Percentiles rank a stretch among this genome's conserved stretches.
These are phyloP conservation scores for Rhodotorula mucilaginosa DNA, from an alignment of 1,284 basidiomycete species.

Conservation along the genomic window DNA sequence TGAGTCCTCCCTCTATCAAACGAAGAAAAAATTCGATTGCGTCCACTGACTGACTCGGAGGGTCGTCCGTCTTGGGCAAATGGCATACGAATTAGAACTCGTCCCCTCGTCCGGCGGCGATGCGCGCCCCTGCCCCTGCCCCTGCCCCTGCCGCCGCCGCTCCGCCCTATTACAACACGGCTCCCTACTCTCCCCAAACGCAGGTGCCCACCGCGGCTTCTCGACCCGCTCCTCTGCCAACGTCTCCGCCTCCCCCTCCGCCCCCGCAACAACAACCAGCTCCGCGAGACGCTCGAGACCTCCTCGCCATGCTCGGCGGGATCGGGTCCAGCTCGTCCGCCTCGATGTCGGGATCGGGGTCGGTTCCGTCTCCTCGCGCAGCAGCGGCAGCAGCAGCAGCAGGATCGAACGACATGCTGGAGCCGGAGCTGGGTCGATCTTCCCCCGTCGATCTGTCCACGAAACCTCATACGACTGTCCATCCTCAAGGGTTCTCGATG, in stretches of 20 bases:
- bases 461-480: neutral
- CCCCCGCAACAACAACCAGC: no score
- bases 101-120: neutral
- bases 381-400: neutral
- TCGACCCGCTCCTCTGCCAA: neutral
- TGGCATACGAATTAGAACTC: neutral
- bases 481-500: conserved; percentile 1
- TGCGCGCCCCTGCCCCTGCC: neutral
- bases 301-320: conserved; percentile 30
- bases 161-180: neutral
- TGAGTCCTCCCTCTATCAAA: neutral
- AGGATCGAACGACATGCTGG: neutral
- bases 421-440: neutral
- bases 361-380: neutral
- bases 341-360: no score
- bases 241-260: neutral
- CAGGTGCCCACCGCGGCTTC: no score
- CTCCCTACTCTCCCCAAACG: neutral
- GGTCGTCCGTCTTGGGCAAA: neutral
- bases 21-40: no score
- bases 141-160: neutral
- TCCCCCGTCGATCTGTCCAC: neutral
- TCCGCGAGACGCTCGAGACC: conserved; percentile 19
- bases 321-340: neutral
- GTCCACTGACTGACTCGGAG: no score